Percentiles rank a stretch among this genome's conserved stretches.
Conservation (phyloP, 768 basidiomycete genomes). For the Hericium alpestre region DNA sequence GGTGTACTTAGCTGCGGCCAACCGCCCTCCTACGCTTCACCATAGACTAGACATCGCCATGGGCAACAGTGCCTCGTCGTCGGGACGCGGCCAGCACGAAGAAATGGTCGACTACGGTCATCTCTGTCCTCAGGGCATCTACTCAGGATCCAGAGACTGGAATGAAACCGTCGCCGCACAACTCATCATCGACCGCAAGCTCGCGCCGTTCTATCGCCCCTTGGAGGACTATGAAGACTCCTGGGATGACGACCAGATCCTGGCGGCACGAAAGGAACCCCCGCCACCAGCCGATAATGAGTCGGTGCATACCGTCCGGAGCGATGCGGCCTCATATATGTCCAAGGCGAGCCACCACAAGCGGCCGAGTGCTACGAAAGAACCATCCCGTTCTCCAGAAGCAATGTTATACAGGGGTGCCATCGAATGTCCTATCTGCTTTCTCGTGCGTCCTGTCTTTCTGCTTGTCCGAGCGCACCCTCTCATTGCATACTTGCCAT, state of each 20-base stretch:
- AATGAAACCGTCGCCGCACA: conserved; percentile 79
- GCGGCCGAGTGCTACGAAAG: conserved; percentile 50
- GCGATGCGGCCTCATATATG: conserved; percentile 27
- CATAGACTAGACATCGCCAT: conserved; percentile 27
- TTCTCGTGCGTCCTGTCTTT: conserved; percentile 56
- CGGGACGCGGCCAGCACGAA: conserved; percentile 64
- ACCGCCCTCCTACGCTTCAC: not conserved
- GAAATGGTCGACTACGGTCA: conserved; percentile 77
- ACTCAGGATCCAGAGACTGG: conserved; percentile 80
- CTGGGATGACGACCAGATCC: conserved; percentile 84
- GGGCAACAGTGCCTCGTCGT: conserved; percentile 77
- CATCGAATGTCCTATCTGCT: conserved; percentile 95
- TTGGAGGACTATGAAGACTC: conserved; percentile 85
- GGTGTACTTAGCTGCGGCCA: not conserved
- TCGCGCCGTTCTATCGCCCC: conserved; percentile 95
- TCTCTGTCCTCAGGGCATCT: conserved; percentile 76
- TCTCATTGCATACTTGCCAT: not conserved
- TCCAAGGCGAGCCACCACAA: conserved; percentile 36
- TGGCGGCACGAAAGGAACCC: conserved; percentile 65
- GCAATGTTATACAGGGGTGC: conserved; percentile 76
- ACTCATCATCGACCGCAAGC: conserved; percentile 76
- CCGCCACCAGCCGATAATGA: conserved; percentile 35
- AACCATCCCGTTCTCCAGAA: conserved; percentile 55
- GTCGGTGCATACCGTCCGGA: conserved; percentile 27
- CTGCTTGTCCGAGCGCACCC: conserved; percentile 3